A percentile compares a stretch with the other conserved stretches of the same genome.
Conservation (phyloP, 225 moss, liverwort and hornwort species). For the Pseudisothecium myosuroides region DNA sequence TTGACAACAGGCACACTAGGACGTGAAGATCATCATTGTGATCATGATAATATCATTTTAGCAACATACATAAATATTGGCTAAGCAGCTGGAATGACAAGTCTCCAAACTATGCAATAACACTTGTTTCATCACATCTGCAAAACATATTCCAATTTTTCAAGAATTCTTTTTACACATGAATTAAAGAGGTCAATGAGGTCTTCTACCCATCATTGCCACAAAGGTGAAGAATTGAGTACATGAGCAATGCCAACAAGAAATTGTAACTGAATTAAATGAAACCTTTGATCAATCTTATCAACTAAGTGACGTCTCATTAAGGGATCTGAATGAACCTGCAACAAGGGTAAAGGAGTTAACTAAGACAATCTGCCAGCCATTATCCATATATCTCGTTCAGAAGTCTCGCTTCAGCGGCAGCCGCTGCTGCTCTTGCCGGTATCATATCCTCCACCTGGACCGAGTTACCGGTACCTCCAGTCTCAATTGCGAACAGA, state of each 20-base stretch:
- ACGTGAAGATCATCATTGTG: not conserved
- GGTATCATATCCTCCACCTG: slow-evolving; percentile 22
- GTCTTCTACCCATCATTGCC: not conserved
- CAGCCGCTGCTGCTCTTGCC: slow-evolving; percentile 40
- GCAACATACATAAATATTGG: not conserved
- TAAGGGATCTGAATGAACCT: not conserved
- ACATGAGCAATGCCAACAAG: slow-evolving; percentile 2
- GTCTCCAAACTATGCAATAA: not conserved
- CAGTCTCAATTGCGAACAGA: slow-evolving; percentile 38
- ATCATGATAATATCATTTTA: not conserved
- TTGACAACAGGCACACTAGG: not conserved
- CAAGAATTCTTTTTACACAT: not conserved
- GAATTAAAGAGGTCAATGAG: not conserved
- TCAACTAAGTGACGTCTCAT: not conserved
- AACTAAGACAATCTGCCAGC: not conserved
- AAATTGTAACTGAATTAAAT: not conserved
- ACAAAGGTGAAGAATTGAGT: not conserved
- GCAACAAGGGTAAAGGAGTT: not conserved
- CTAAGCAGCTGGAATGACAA: not conserved
- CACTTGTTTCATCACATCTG: not conserved
- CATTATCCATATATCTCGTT: not conserved
- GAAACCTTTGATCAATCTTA: not conserved
- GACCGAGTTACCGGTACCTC: not conserved
- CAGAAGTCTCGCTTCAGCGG: slow-evolving; percentile 67
- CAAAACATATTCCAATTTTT: not conserved